Conservation (phyloP, 2,329 filamentous ascomycete species). For the Colletotrichum aenigma region DNA sequence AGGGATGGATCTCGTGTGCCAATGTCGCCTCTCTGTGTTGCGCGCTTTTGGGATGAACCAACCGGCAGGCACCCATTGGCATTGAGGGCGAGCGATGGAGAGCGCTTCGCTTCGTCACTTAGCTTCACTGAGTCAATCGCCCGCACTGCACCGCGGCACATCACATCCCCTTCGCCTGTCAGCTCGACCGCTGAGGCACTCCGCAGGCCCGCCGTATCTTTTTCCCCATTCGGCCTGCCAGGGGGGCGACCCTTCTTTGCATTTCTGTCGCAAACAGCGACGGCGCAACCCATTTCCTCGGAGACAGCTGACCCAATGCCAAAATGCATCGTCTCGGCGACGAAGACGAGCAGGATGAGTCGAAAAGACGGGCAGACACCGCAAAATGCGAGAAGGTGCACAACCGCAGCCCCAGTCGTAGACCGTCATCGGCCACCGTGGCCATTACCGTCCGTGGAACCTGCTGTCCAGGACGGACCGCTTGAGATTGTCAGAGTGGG, state of each 20-base stretch:
- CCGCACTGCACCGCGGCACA: neutral
- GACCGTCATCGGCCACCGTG: neutral
- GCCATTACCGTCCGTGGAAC: neutral
- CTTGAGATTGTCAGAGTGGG: neutral
- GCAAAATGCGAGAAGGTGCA: neutral
- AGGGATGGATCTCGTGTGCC: neutral
- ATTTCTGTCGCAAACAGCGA: neutral
- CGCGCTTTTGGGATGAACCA: constrained; percentile 4
- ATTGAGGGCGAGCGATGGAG: neutral
- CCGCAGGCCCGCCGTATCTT: neutral
- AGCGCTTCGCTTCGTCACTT: neutral
- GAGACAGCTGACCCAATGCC: neutral
- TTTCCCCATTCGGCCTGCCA: neutral
- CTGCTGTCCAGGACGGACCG: neutral
- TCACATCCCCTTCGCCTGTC: neutral
- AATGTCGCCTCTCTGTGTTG: neutral
- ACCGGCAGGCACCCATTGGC: neutral
- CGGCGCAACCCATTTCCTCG: neutral
- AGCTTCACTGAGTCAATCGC: neutral
- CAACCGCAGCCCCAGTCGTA: neutral
- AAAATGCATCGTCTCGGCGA: neutral
- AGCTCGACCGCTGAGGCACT: neutral
- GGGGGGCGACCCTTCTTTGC: neutral
- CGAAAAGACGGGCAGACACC: neutral
- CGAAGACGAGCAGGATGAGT: neutral